Percentiles rank a stretch among this genome's conserved stretches.
Evolutionary conservation across 1,139 yeast genomes (phyloP).

Genomic region (Debaryomyces subglobosus): DNA sequence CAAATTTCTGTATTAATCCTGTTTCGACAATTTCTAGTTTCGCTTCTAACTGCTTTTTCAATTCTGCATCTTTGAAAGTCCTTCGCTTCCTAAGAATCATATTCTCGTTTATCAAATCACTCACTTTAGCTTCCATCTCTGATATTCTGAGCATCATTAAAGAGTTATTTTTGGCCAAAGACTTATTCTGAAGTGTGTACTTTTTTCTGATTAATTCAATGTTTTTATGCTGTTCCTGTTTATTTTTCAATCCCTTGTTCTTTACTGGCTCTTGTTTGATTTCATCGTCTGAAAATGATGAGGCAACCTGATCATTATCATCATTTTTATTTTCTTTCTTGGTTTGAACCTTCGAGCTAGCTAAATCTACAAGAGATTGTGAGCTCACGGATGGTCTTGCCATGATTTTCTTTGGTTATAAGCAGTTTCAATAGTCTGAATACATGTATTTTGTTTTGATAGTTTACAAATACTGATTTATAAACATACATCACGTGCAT

Average conservation of each 20-base stretch:
- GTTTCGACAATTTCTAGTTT: conserved; percentile 38
- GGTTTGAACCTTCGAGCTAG: conserved; percentile 3
- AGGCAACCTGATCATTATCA: not conserved
- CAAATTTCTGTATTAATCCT: conserved; percentile 45
- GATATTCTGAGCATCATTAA: conserved; percentile 49
- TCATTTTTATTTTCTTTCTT: not conserved
- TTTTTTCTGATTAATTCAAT: conserved; percentile 17
- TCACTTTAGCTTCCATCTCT: conserved; percentile 52
- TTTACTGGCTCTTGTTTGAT: not conserved
- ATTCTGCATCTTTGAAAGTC: conserved; percentile 10
- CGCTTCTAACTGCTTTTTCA: conserved; percentile 12
- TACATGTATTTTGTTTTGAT: not conserved
- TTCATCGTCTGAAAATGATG: conserved; percentile 4
- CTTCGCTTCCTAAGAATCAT: conserved; percentile 30
- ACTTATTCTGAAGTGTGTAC: conserved; percentile 49
- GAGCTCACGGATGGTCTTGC: conserved; percentile 22
- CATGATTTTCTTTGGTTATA: conserved; percentile 11
- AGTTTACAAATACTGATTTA: conserved; percentile 5
- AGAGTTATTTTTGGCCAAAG: conserved; percentile 59
- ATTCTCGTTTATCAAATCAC: conserved; percentile 51
- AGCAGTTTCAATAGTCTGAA: not conserved
- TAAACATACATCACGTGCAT: conserved; percentile 5
- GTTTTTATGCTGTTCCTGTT: conserved; percentile 3
- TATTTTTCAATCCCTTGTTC: not conserved
- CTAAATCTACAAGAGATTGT: conserved; percentile 13